Evolutionary conservation across 257 asterid species (phyloP), one percentile per base, ranked within the genome.

Genomic region (Nicotiana otophora): DNA sequence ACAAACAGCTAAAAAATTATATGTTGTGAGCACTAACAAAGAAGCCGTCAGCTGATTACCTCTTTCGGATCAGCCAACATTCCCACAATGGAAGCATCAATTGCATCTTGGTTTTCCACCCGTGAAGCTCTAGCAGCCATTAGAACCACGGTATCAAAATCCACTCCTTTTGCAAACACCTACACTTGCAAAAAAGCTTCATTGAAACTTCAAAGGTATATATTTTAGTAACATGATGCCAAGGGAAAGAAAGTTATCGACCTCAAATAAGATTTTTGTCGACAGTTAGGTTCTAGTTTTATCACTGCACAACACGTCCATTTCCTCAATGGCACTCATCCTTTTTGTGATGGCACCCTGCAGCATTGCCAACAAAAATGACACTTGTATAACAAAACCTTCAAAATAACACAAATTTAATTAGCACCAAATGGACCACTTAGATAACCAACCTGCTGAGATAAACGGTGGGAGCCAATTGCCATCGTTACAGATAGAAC

Each of bases 401-500:
- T 36, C 60, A 9, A 26, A 53, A 60, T n/a, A 60, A 19, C 65
- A 60, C 30, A 60, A 60, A n/a, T 8, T 19, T 20, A 33, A 33
- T 33, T 33, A 8, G 65, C 14, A 60, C 5, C 2, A 4, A 60
- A 60, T n/a, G 31, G 65, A 10, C 30, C 28, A 20, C 65, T n/a
- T 60, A 60, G 65, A 76, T 81, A 84, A 28, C 81, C 60, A 78
- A 84, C 98, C 98, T 95, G 99, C 78, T 95, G 99, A 68, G 99
- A 95, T 91, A 95, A 83, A 81, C 98, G 97, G 86, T 95, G 99
- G 84, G 99, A 91, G 58, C 99, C 99, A 69, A 95, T 95, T 54
- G 99, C 99, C 99, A 95, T 95, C 7, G 98, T 95, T 75, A 95
- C 99, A 0, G 99, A 95, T 46, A 95, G 93, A 64, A 95, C 99